Evolutionary conservation across 2,329 filamentous ascomycete genomes (phyloP).

Genomic region (Cryoendolithus antarcticus): DNA sequence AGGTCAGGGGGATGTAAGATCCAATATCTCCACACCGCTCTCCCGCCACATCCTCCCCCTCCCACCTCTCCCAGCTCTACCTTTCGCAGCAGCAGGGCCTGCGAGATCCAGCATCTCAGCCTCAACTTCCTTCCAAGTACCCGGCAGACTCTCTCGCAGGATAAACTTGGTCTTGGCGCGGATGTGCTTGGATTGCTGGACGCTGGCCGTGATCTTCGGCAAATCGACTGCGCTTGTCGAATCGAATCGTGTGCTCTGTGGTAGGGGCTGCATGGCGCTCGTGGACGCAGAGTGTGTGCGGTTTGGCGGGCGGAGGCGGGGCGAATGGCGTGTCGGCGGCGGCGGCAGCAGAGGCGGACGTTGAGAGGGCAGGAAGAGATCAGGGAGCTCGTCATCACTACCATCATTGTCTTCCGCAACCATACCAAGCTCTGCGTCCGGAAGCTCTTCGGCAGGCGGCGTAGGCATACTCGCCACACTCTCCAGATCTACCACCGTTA

Average conservation of each 20-base stretch:
- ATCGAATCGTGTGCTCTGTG: slow-evolving; percentile 4
- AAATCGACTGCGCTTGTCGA: neutral
- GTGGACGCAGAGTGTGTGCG: neutral
- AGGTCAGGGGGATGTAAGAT: slow-evolving; percentile 15
- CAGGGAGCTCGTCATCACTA: no score
- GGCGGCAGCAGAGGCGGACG: no score
- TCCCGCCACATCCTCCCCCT: slow-evolving; percentile 16
- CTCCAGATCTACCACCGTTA: neutral
- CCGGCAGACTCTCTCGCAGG: slow-evolving; percentile 20
- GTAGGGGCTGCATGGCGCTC: neutral
- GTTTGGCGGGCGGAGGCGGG: neutral
- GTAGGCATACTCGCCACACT: no score
- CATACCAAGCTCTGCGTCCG: neutral
- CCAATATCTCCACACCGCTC: slow-evolving; percentile 24
- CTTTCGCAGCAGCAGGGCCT: slow-evolving; percentile 5
- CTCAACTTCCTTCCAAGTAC: slow-evolving; percentile 22
- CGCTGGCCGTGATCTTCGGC: slow-evolving; percentile 4
- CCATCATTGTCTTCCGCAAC: no score
- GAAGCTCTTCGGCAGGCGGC: neutral
- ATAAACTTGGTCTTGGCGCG: slow-evolving; percentile 15
- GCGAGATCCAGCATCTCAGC: slow-evolving; percentile 16
- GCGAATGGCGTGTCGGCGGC: no score
- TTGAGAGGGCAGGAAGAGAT: no score
- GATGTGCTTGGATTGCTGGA: neutral
- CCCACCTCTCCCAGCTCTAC: slow-evolving; percentile 1